Conservation (phyloP, 306 rosid genomes). For the Ammopiptanthus mongolicus region DNA sequence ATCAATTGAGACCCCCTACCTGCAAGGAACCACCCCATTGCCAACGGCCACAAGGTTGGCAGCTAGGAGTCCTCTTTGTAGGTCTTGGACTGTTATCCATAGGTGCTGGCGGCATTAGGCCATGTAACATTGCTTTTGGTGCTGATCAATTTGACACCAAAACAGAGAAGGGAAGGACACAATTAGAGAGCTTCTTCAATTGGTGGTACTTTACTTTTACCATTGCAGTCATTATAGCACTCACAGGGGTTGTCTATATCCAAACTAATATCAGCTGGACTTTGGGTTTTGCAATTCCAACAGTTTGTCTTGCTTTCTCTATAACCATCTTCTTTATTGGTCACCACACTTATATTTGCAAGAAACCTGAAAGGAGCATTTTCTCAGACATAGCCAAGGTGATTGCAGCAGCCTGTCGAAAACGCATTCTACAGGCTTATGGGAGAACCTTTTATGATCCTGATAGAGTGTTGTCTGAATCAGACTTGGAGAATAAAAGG, state of each 20-base stretch:
- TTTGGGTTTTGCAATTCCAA: constrained; percentile 66
- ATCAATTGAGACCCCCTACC: constrained; percentile 45
- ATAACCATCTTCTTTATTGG: constrained; percentile 55
- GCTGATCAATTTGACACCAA: constrained; percentile 77
- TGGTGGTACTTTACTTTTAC: constrained; percentile 89
- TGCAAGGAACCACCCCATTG: constrained; percentile 40
- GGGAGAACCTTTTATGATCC: constrained; percentile 39
- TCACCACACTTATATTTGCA: constrained; percentile 44
- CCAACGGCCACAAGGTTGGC: constrained; percentile 52
- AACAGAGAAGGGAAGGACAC: constrained; percentile 55
- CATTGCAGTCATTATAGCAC: constrained; percentile 59
- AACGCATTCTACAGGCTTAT: constrained; percentile 8
- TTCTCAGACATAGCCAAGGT: constrained; percentile 53
- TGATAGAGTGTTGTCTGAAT: neutral
- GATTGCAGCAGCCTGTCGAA: constrained; percentile 50
- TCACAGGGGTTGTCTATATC: constrained; percentile 63
- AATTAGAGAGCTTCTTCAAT: constrained; percentile 70
- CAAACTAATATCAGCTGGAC: constrained; percentile 79
- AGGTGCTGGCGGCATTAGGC: constrained; percentile 87
- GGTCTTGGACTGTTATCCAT: constrained; percentile 57
- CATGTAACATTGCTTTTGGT: constrained; percentile 83
- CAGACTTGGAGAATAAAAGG: neutral
- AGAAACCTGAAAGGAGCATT: constrained; percentile 58
- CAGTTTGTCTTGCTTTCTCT: constrained; percentile 55
- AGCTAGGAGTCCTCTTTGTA: constrained; percentile 47